Conservation (phyloP, 352 stramenopile genomes). For the Elongisporangium senticosum region DNA sequence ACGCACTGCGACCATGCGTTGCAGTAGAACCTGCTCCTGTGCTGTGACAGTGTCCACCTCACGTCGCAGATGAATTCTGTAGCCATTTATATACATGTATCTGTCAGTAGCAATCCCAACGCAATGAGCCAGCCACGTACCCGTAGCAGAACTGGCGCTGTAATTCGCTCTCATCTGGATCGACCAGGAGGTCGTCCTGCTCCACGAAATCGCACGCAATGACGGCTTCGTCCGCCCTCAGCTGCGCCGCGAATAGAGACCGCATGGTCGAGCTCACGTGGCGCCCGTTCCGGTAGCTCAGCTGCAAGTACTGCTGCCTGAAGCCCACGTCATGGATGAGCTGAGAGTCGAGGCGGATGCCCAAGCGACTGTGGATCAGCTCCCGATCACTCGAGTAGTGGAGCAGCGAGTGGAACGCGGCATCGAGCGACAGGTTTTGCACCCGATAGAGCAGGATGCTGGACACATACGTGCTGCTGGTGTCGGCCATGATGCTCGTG, state of each 20-base stretch:
- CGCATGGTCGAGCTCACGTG: slow-evolving; percentile 31
- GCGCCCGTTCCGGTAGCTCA: slow-evolving; percentile 36
- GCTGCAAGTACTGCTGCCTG: slow-evolving; percentile 26
- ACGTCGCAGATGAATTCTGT: slow-evolving; percentile 29
- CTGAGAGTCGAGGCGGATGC: slow-evolving; percentile 1
- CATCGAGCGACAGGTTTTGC: slow-evolving; percentile 26
- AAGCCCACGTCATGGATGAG: slow-evolving; percentile 25
- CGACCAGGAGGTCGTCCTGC: slow-evolving; percentile 24
- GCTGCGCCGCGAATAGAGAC: slow-evolving; percentile 27
- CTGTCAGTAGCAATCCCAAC: background rate
- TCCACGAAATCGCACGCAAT: slow-evolving; percentile 47
- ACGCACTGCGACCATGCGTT: slow-evolving; percentile 33
- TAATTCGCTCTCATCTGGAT: slow-evolving; percentile 15
- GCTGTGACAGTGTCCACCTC: slow-evolving; percentile 23
- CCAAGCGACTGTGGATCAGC: background rate
- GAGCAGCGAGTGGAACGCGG: slow-evolving; percentile 22
- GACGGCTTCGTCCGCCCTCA: slow-evolving; percentile 24
- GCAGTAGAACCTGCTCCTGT: slow-evolving; percentile 35
- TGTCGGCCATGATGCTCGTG: slow-evolving; percentile 52
- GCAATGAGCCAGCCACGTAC: slow-evolving; percentile 9
- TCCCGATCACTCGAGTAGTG: slow-evolving; percentile 28
- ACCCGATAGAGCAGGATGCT: slow-evolving; percentile 47
- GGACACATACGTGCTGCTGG: slow-evolving; percentile 37
- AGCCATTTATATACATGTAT: background rate
- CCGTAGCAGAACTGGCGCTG: slow-evolving; percentile 25